phyloP scores from a whole-genome alignment of 2,329 filamentous ascomycete genomes.

The Verticillium isaacii region DNA sequence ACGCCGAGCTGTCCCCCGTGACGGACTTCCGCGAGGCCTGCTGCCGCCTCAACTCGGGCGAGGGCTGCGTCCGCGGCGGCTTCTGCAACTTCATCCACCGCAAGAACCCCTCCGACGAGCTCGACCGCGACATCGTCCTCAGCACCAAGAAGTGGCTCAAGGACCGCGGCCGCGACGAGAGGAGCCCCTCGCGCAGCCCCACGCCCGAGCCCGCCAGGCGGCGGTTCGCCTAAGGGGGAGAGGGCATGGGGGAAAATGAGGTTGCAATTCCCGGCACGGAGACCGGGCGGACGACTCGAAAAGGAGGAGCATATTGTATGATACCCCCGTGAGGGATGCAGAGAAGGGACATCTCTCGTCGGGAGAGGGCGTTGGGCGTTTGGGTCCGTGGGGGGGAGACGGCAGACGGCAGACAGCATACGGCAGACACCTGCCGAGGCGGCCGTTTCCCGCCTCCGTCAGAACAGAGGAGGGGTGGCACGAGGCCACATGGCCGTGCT shows the following conservation, averaged over 20 bases:
- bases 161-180: slow-evolving; percentile 74
- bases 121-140: slow-evolving; percentile 82
- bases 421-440: not conserved
- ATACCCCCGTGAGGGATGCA: slow-evolving; percentile 1
- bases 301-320: not conserved
- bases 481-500: too few species aligned
- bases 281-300: not conserved
- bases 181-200: slow-evolving; percentile 76
- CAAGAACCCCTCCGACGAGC: slow-evolving; percentile 85
- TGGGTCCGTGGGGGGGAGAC: not conserved
- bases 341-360: not conserved
- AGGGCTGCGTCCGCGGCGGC: slow-evolving; percentile 91
- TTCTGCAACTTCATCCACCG: slow-evolving; percentile 99
- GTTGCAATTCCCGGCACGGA: too few species aligned
- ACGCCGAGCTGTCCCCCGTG: slow-evolving; percentile 94
- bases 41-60: slow-evolving; percentile 88
- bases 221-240: slow-evolving; percentile 47
- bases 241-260: too few species aligned
- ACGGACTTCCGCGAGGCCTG: slow-evolving; percentile 98
- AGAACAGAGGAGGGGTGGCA: too few species aligned
- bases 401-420: not conserved
- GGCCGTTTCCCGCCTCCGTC: too few species aligned
- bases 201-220: slow-evolving; percentile 79
- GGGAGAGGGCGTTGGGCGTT: not conserved
- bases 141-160: slow-evolving; percentile 96